A percentile compares a stretch with the other conserved stretches of the same genome.
phyloP scores from a whole-genome alignment of 2,329 filamentous ascomycete species.

The Leptographium galeiforme region DNA sequence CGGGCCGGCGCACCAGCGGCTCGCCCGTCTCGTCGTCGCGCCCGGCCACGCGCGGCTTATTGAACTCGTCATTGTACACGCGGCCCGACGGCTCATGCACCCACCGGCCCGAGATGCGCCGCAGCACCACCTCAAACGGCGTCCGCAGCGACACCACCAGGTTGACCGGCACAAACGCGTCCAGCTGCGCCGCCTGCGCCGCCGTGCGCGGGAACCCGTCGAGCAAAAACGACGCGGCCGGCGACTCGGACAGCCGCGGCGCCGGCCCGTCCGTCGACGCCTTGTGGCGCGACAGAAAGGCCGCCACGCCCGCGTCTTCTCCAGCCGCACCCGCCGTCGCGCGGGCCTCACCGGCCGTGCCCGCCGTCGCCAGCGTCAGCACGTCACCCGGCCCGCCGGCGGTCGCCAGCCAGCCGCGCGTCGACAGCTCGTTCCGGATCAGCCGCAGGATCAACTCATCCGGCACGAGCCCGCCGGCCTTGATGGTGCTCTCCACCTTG shows the following conservation, averaged over 20 bases:
- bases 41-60: constrained; percentile 67
- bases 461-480: constrained; percentile 75
- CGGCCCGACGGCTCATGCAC: constrained; percentile 83
- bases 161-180: constrained; percentile 82
- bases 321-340: background rate
- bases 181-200: constrained; percentile 62
- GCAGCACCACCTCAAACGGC: constrained; percentile 72
- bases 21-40: constrained; percentile 88
- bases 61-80: constrained; percentile 91
- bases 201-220: constrained; percentile 92
- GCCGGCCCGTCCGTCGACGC: constrained; percentile 11
- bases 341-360: background rate
- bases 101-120: constrained; percentile 85
- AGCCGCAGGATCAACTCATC: constrained; percentile 85
- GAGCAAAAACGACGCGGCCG: constrained; percentile 79
- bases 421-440: constrained; percentile 78
- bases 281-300: constrained; percentile 24
- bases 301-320: constrained; percentile 21
- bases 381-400: constrained; percentile 20
- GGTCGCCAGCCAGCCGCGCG: constrained; percentile 64
- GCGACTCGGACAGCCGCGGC: constrained; percentile 44
- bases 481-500: constrained; percentile 81
- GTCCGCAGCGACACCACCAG: constrained; percentile 79
- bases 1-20: constrained; percentile 62
- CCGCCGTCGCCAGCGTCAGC: background rate